A percentile compares a stretch with the other conserved stretches of the same genome.
Evolutionary conservation across 305 asterid genomes (phyloP).

Genomic region (Fraxinus paxiana): DNA sequence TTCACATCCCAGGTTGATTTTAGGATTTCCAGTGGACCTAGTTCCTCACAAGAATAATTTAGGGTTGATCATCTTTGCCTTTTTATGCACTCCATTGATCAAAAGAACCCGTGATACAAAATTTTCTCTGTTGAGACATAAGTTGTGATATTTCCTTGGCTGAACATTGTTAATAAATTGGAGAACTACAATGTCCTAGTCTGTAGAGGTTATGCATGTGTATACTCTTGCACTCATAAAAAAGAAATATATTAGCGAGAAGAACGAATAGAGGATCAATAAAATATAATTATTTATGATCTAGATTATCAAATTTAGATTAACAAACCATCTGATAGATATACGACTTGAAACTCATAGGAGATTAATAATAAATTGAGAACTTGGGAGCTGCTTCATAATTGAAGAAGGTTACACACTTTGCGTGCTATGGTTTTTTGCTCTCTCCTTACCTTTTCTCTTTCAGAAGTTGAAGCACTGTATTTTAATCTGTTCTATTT

Average conservation of each 20-base stretch:
- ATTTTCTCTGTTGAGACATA: not conserved
- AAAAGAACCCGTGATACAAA: not conserved
- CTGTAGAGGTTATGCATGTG: not conserved
- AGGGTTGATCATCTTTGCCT: not conserved
- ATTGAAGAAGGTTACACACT: conserved; percentile 13
- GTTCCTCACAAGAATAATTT: not conserved
- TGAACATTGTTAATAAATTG: not conserved
- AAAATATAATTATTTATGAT: not conserved
- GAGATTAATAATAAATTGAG: conserved; percentile 8
- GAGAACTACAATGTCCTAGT: not conserved
- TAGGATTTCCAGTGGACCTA: not conserved
- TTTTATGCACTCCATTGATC: not conserved
- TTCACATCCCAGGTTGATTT: not conserved
- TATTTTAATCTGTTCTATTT: not conserved
- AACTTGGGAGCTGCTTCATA: conserved; percentile 12
- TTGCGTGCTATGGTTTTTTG: not conserved
- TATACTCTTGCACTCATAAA: not conserved
- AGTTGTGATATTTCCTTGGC: not conserved
- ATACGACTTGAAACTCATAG: not conserved
- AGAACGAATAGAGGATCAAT: not conserved
- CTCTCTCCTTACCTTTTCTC: not conserved
- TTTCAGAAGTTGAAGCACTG: not conserved
- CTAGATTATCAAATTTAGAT: not conserved
- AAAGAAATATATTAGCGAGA: not conserved
- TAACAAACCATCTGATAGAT: not conserved